Evolutionary conservation across 441 rosid genomes (phyloP), one percentile per base, ranked within the genome.

Genomic region (Pelargonium exstipulatum): DNA sequence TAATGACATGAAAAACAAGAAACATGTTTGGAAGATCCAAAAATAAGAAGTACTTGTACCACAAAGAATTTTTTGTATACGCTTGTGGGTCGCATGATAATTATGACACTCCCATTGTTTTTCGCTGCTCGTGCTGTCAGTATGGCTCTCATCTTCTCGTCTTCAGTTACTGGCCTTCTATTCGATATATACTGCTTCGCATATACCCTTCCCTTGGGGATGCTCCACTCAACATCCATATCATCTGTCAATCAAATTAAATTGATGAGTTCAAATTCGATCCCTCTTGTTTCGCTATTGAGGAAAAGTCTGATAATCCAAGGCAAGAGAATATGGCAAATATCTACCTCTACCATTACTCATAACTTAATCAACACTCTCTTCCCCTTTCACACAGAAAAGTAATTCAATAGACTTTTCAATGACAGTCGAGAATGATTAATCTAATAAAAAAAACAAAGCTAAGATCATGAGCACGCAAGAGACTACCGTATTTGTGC

Each of bases 81-180:
- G 64, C 77, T 70, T 4, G 81, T 24, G 51, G 81, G 81, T 49
- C 64, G 71, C 79, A 79, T 77, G n/a, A 79, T 69, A 18, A 57
- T 37, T 26, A 79, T 3, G 51, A 77, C 79, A 32, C 79, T 78
- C 2, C 74, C 73, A 1, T 40, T 18, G 37, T 65, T 70, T 65
- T 71, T 35, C 26, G 70, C 67, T 68, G 57, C 72, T 20, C 12
- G 65, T 37, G 79, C 85, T 63, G 37, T 35, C 58, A 46, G 46
- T 66, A 77, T 0, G 40, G 63, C 78, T 7, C 49, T 72, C 53
- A n/a, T 1, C 45, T 66, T 75, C 67, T 75, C 77, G 10, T 22
- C 20, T 74, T 71, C 63, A 62, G 75, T 57, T 17, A 65, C 65
- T 16, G 51, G 57, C 71, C 78, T 71, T 40, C 51, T 40, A n/a